These are phyloP conservation scores for Rhynchospora tenuis DNA, from an alignment of 176 grass and related monocot species.

Conservation along the genomic window DNA sequence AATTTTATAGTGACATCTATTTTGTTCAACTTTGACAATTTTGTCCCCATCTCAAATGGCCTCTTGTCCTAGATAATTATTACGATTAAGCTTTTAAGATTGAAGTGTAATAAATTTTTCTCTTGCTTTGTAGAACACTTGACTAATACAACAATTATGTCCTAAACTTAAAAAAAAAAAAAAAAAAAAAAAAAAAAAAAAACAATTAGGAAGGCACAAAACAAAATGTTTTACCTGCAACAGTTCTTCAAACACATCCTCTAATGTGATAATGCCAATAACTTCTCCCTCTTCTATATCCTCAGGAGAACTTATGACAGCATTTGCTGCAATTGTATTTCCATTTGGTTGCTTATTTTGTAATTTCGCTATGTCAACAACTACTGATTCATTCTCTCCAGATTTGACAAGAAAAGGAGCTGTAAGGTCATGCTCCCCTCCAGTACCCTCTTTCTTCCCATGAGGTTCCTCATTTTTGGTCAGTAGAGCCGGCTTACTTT, in stretches of 20 bases:
- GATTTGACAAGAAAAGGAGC: conserved; percentile 61
- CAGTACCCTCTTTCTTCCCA: conserved; percentile 34
- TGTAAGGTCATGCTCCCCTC: conserved; percentile 19
- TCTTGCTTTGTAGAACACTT: not conserved
- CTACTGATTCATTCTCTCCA: conserved; percentile 53
- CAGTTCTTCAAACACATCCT: conserved; percentile 99
- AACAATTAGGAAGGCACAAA: not conserved
- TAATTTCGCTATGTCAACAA: conserved; percentile 65
- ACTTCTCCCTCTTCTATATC: conserved; percentile 98
- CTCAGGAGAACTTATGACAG: conserved; percentile 48
- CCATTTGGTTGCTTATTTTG: conserved; percentile 52
- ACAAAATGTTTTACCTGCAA: conserved; percentile 54
- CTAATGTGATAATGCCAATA: conserved; percentile 97
- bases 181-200: not conserved
- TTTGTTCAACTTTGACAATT: not conserved
- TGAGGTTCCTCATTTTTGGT: conserved; percentile 38
- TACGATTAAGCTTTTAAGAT: not conserved
- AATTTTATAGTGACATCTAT: not conserved
- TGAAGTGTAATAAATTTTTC: not conserved
- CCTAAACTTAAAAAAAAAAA: not conserved
- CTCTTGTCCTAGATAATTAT: not conserved
- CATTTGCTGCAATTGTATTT: conserved; percentile 32
- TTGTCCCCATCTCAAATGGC: not conserved
- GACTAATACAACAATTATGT: not conserved
- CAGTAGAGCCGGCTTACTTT: conserved; percentile 37